Percentiles rank a stretch among this genome's conserved stretches.
Evolutionary conservation across 164 flowering plant species (phyloP).

Genomic region (Piper longum): DNA sequence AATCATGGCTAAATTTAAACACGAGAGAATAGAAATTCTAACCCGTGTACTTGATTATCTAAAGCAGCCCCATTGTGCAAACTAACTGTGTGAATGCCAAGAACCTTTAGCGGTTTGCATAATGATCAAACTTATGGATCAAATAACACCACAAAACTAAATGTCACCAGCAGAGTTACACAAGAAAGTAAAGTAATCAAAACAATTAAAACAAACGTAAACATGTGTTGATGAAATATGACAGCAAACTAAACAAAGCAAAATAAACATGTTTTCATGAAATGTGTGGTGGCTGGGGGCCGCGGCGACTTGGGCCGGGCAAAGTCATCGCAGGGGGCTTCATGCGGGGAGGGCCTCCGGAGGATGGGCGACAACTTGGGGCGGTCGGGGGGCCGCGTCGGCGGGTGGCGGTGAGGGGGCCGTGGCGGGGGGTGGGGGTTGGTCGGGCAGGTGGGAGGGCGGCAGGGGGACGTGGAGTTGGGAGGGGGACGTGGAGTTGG

Average conservation of each 20-base stretch:
- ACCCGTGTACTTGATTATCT: constrained; percentile 81
- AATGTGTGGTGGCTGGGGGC: too few species aligned
- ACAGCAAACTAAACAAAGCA: not conserved
- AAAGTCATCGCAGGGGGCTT: too few species aligned
- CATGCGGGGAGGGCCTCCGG: too few species aligned
- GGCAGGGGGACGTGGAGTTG: too few species aligned
- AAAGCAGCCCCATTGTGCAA: constrained; percentile 74
- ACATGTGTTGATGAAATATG: not conserved
- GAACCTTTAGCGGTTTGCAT: constrained; percentile 72
- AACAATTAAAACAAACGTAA: not conserved
- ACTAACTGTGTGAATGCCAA: constrained; percentile 79
- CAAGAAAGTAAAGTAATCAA: not conserved
- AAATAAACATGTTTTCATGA: too few species aligned
- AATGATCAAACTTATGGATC: constrained; percentile 43
- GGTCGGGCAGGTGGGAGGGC: too few species aligned
- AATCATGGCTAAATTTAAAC: not conserved
- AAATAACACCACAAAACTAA: not conserved
- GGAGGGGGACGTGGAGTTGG: too few species aligned
- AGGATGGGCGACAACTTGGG: too few species aligned
- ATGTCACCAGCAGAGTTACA: not conserved
- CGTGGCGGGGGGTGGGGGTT: too few species aligned
- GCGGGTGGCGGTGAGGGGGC: too few species aligned
- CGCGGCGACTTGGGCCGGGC: too few species aligned
- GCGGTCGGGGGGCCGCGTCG: too few species aligned
- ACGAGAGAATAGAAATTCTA: not conserved